Percentiles rank a stretch among this genome's conserved stretches.
Evolutionary conservation across 768 basidiomycete genomes (phyloP).

Genomic region (Tricholoma sp.): DNA sequence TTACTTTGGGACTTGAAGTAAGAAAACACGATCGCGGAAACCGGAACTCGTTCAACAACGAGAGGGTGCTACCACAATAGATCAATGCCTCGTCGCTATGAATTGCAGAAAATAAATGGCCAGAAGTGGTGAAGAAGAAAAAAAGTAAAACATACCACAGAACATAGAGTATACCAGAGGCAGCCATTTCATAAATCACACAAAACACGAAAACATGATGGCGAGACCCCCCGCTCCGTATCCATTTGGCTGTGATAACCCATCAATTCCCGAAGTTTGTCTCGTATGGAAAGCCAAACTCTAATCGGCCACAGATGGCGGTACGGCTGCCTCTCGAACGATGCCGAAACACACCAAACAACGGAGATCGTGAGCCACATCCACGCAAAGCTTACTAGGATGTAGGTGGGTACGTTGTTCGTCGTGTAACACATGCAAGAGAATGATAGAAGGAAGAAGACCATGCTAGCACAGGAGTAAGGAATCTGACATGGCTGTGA

Average conservation of each 20-base stretch:
- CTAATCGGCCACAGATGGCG: not conserved
- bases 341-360: conserved; percentile 1
- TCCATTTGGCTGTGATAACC: not conserved
- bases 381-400: not conserved
- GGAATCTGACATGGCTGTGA: not conserved
- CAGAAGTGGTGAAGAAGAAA: too few relatives aligned
- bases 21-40: too few relatives aligned
- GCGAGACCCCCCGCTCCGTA: not conserved
- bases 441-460: conserved; percentile 2
- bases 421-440: conserved; percentile 4
- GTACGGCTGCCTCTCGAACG: conserved; percentile 1
- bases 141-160: too few relatives aligned
- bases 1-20: too few relatives aligned
- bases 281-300: not conserved
- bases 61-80: too few relatives aligned
- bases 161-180: not conserved
- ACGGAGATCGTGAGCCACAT: not conserved
- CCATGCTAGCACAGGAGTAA: not conserved
- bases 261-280: not conserved
- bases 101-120: too few relatives aligned
- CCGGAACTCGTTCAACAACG: too few relatives aligned
- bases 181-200: not conserved
- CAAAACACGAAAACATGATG: not conserved
- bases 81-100: too few relatives aligned
- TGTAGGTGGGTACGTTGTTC: not conserved